Evolutionary conservation across 2,329 filamentous ascomycete species (phyloP), one percentile per base, ranked within the genome.

Genomic region (Sporothrix globosa): DNA sequence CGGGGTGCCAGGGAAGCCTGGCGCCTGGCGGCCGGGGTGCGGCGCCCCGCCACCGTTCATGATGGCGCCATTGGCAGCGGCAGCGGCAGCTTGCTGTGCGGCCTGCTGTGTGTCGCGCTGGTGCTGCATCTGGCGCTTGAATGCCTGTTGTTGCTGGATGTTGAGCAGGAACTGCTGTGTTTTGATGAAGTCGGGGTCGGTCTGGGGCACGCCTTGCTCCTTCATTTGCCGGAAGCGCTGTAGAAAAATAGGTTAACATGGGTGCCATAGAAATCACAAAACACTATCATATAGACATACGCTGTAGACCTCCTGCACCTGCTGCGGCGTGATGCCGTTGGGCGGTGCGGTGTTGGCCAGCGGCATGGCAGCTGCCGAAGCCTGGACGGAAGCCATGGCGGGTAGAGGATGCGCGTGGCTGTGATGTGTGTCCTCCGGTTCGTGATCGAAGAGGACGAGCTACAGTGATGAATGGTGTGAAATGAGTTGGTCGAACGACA

Each of bases 181-280:
- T 81, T 96, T 96, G 76, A 95, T 86, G 77, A 91, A 94, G 79
- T 98, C 94, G 60, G 95, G 95, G 77, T 98, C 93, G 70, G 86
- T 91, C 70, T 89, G 86, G 53, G 92, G 88, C 30, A 96, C 90
- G 75, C 94, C 94, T 76, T 90, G 86, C 70, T 92, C 87, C 81
- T 95, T 96, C 91, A 98, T 93, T 79, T 92, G 88, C 77, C 92
- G 91, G 74, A 92, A 96, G 86, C 92, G 93, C 94, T 97, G 76
- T 53, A 4, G 5, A 39, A 27, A 24, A 30, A 50, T 7, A 9
- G n/a, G 63, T 66, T n/a, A 69, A 19, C 9, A 56, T 27, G 30
- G 27, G 4, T 3, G 24, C 30, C 44, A 27, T 10, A 54, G 48
- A 13, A 4, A 48, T 11, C 4, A 21, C 56, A 21, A 61, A 61